Conservation (phyloP, 202 grass and related monocot genomes). For the Tripidium arundinaceum region DNA sequence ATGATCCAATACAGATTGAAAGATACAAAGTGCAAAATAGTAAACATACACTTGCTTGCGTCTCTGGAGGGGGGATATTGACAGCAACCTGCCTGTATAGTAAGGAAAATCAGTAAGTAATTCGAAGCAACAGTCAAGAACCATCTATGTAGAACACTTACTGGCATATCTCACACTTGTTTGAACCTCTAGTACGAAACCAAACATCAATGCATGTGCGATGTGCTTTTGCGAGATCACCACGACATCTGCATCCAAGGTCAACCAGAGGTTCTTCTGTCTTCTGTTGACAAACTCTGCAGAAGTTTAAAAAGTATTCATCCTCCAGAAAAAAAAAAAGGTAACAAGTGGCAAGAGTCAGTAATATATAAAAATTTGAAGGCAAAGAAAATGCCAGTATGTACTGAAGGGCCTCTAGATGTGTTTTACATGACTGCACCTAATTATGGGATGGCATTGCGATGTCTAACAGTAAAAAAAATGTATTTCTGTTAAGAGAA, state of each 20-base stretch:
- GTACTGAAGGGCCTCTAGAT: background rate
- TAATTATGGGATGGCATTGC: background rate
- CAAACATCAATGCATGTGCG: conserved; percentile 83
- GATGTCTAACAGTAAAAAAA: background rate
- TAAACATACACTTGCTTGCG: conserved; percentile 79
- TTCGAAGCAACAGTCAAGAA: background rate
- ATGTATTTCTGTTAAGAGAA: background rate
- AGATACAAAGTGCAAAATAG: background rate
- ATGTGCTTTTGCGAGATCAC: conserved; percentile 93
- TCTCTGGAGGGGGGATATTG: conserved; percentile 88
- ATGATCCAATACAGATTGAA: conserved; percentile 19
- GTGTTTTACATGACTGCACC: background rate
- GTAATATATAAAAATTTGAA: background rate
- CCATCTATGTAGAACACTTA: conserved; percentile 45
- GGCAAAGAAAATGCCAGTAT: background rate
- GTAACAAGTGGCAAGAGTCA: background rate
- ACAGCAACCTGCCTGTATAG: conserved; percentile 72
- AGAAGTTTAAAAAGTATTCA: conserved; percentile 20
- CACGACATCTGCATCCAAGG: conserved; percentile 92
- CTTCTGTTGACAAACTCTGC: conserved; percentile 91
- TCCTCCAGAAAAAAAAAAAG: background rate
- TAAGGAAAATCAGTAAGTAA: conserved; percentile 32
- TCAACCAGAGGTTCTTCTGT: conserved; percentile 90
- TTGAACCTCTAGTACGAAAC: conserved; percentile 93
- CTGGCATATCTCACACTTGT: conserved; percentile 99